Percentiles rank a stretch among this genome's conserved stretches.
These are phyloP conservation scores for Pharus latifolius DNA, from an alignment of 176 grass and related monocot species.

Conservation along the genomic window DNA sequence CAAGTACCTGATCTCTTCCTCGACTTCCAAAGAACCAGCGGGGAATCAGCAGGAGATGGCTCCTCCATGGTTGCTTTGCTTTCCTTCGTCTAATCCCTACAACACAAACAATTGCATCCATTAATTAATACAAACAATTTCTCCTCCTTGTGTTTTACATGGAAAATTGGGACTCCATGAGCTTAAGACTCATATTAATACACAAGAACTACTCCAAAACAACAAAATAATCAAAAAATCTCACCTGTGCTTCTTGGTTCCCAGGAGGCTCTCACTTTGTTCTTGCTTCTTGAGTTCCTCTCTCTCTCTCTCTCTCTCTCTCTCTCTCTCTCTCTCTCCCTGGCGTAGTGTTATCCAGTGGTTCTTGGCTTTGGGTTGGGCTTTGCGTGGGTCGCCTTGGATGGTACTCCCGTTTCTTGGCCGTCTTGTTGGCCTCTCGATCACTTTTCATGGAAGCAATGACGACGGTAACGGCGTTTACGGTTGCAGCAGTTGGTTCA, in stretches of 20 bases:
- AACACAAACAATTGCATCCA: background rate
- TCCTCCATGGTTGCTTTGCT: conserved; percentile 31
- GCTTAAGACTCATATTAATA: background rate
- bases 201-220: background rate
- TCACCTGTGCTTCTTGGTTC: conserved; percentile 1
- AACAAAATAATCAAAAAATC: background rate
- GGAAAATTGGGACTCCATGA: background rate
- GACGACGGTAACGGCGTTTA: conserved; percentile 1
- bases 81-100: background rate
- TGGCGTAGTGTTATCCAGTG: conserved; percentile 32
- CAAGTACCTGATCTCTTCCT: conserved; percentile 78
- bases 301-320: background rate
- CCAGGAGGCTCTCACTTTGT: background rate
- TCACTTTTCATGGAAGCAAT: background rate
- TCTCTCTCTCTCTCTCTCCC: background rate
- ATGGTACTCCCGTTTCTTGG: conserved; percentile 28
- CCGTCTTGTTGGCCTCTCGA: background rate
- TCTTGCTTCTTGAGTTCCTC: background rate
- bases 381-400: conserved; percentile 19
- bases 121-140: background rate
- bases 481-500: background rate
- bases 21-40: conserved; percentile 80
- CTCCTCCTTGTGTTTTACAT: background rate
- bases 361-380: conserved; percentile 6
- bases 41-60: conserved; percentile 42